These are phyloP conservation scores for Nannizzia gypsea DNA, from an alignment of 2,329 filamentous ascomycete species.

Conservation along the genomic window DNA sequence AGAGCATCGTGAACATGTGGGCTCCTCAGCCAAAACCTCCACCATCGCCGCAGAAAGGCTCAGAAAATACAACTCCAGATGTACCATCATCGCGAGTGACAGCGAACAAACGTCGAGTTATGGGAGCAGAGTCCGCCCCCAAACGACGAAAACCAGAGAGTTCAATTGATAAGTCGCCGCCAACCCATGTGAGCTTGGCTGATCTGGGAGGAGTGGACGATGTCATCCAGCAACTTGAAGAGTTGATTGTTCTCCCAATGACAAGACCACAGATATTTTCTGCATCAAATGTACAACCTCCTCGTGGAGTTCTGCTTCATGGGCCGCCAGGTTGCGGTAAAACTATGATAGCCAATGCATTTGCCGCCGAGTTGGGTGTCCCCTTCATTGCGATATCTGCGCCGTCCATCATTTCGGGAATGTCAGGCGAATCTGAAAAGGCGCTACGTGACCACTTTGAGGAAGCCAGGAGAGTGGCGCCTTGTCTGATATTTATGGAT, in stretches of 20 bases:
- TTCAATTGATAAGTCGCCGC: conserved; percentile 51
- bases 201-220: conserved; percentile 68
- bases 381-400: conserved; percentile 74
- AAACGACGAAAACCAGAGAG: conserved; percentile 53
- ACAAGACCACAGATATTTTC: conserved; percentile 54
- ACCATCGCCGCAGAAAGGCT: conserved; percentile 18
- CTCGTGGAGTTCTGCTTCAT: conserved; percentile 65
- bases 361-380: conserved; percentile 62
- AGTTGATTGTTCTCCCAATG: conserved; percentile 63
- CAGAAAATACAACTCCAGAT: conserved; percentile 19
- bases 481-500: conserved; percentile 83
- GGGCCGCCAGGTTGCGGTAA: conserved; percentile 80
- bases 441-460: conserved; percentile 77
- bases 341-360: conserved; percentile 69
- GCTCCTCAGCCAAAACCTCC: conserved; percentile 27
- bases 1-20: conserved; percentile 51
- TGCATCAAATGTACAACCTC: conserved; percentile 54
- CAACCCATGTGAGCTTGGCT: conserved; percentile 53
- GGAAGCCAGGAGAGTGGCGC: conserved; percentile 72
- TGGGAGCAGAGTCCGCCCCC: conserved; percentile 53
- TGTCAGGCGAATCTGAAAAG: conserved; percentile 83
- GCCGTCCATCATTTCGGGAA: conserved; percentile 69
- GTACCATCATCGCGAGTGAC: conserved; percentile 20
- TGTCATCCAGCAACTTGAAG: conserved; percentile 56
- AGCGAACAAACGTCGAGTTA: conserved; percentile 44